Percentiles rank a stretch among this genome's conserved stretches.
Evolutionary conservation across 352 stramenopile species (phyloP).

Genomic region (Phytophthora tentaculata): DNA sequence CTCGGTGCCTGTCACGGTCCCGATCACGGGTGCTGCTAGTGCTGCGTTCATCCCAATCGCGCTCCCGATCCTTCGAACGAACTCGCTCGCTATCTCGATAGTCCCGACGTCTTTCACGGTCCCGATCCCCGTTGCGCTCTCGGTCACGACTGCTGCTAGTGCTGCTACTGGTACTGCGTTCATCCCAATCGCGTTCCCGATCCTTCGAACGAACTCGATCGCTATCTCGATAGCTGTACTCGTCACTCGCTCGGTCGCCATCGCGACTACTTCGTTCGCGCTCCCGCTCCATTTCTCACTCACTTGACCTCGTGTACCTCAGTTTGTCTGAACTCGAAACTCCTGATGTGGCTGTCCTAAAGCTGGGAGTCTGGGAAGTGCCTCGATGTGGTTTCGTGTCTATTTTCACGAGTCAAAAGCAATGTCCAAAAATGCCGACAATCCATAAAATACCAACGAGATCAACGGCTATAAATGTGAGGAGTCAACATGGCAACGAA

Average conservation of each 20-base stretch:
- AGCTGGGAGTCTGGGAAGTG: slow-evolving; percentile 15
- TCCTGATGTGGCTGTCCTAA: slow-evolving; percentile 21
- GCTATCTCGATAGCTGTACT: slow-evolving; percentile 24
- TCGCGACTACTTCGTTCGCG: slow-evolving; percentile 34
- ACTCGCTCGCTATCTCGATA: slow-evolving; percentile 28
- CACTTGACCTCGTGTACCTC: not conserved
- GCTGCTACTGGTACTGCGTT: slow-evolving; percentile 38
- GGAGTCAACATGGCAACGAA: slow-evolving; percentile 24
- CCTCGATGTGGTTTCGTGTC: slow-evolving; percentile 35
- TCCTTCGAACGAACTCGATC: slow-evolving; percentile 35
- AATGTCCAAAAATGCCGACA: slow-evolving; percentile 6
- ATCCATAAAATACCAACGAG: not conserved
- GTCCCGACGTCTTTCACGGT: slow-evolving; percentile 30
- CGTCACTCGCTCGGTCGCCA: slow-evolving; percentile 23
- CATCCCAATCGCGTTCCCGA: slow-evolving; percentile 40
- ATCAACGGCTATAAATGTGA: slow-evolving; percentile 12
- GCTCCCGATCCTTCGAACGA: slow-evolving; percentile 34
- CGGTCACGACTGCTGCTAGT: slow-evolving; percentile 38
- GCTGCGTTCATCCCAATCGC: slow-evolving; percentile 33
- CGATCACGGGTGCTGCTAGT: slow-evolving; percentile 26
- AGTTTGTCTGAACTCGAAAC: slow-evolving; percentile 33
- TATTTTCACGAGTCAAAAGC: slow-evolving; percentile 27
- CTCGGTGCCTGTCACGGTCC: slow-evolving; percentile 41
- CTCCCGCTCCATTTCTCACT: slow-evolving; percentile 43
- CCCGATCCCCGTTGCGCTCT: slow-evolving; percentile 35